These are phyloP conservation scores for Macrotyloma uniflorum DNA, from an alignment of 306 rosid genomes.

Conservation along the genomic window DNA sequence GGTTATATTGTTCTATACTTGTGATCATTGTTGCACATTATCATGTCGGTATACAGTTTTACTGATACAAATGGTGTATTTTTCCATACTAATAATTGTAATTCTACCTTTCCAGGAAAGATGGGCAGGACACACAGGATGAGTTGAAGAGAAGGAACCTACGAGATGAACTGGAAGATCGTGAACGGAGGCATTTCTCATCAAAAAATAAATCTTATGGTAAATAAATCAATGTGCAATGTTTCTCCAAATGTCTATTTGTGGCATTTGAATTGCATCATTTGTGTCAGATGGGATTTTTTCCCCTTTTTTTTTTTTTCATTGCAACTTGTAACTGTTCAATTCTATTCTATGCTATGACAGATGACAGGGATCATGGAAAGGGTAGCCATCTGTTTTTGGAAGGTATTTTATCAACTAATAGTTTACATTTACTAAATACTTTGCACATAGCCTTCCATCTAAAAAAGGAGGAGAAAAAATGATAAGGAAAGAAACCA, in stretches of 20 bases:
- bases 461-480: neutral
- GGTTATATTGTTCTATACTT: neutral
- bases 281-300: neutral
- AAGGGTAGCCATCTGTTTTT: slow-evolving; percentile 68
- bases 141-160: slow-evolving; percentile 87
- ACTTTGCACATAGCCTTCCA: slow-evolving; percentile 13
- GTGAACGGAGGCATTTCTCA: slow-evolving; percentile 90
- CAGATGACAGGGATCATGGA: slow-evolving; percentile 95
- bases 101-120: slow-evolving; percentile 59
- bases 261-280: slow-evolving; percentile 1
- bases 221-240: slow-evolving; percentile 28
- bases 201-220: slow-evolving; percentile 86
- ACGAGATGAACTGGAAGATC: slow-evolving; percentile 87
- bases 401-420: slow-evolving; percentile 63
- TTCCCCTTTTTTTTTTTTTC: too few species aligned
- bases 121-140: slow-evolving; percentile 88
- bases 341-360: slow-evolving; percentile 39
- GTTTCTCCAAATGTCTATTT: neutral
- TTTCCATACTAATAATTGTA: slow-evolving; percentile 8
- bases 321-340: slow-evolving; percentile 18
- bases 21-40: neutral
- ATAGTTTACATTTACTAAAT: neutral
- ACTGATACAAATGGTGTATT: neutral
- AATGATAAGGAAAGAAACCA: neutral
- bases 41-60: neutral